phyloP scores from a whole-genome alignment of 176 grass and related monocot species.

The Juncus effusus region DNA sequence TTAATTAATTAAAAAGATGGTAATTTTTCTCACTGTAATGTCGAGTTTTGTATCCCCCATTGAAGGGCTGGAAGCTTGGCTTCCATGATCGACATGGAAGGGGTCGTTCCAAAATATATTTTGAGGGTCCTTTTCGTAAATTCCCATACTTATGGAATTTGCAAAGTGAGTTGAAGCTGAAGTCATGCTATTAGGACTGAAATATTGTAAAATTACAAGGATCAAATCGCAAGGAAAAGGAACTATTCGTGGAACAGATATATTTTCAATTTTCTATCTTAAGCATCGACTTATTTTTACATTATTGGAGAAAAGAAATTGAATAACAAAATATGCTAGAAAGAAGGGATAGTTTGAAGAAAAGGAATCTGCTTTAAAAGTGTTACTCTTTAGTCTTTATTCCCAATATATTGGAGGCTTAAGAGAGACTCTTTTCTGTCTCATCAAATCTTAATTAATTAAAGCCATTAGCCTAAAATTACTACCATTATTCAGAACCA shows the following conservation, averaged over 20 bases:
- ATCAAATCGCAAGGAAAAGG: not conserved
- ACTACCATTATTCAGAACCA: not conserved
- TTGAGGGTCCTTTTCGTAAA: constrained; percentile 49
- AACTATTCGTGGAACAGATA: constrained; percentile 7
- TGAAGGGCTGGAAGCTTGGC: constrained; percentile 65
- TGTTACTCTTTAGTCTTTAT: not conserved
- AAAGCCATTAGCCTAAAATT: not conserved
- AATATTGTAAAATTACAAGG: constrained; percentile 2
- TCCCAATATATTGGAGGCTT: constrained; percentile 17
- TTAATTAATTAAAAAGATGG: not conserved
- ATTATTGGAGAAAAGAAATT: no score
- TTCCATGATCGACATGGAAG: constrained; percentile 50
- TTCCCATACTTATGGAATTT: constrained; percentile 47
- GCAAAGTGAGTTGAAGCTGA: constrained; percentile 65
- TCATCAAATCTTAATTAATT: constrained; percentile 20
- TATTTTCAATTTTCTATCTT: no score
- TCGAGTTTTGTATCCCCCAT: constrained; percentile 52
- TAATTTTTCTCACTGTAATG: constrained; percentile 38
- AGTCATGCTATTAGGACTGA: constrained; percentile 65
- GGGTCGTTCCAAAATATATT: constrained; percentile 57
- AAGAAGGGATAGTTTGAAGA: not conserved
- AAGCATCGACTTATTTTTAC: no score
- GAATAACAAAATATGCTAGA: no score
- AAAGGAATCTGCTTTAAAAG: constrained; percentile 15
- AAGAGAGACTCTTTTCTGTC: constrained; percentile 14